Evolutionary conservation across 139 green algal genomes (phyloP).

Genomic region (Astrephomene gubernaculifera): DNA sequence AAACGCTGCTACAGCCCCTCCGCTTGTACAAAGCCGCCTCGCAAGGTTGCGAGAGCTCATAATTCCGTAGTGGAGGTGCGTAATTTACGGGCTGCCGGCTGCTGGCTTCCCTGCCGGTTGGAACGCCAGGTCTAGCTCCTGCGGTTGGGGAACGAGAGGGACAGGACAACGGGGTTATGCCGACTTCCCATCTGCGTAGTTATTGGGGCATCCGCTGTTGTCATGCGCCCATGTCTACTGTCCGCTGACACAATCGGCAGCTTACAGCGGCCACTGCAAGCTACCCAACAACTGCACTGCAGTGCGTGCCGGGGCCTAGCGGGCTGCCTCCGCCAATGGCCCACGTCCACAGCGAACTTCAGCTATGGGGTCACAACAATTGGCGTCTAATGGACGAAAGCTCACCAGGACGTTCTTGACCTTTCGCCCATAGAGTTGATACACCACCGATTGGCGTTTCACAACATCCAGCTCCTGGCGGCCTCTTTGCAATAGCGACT

Average conservation of each 20-base stretch:
- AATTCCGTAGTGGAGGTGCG: background rate
- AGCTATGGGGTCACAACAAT: background rate
- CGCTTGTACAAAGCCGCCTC: background rate
- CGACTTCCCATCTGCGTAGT: background rate
- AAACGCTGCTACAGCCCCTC: background rate
- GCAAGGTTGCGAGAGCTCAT: background rate
- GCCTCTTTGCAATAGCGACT: conserved; percentile 43
- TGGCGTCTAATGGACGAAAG: background rate
- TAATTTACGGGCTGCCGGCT: background rate
- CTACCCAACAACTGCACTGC: background rate
- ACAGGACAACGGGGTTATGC: background rate
- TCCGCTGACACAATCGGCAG: background rate
- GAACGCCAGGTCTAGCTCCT: conserved; percentile 28
- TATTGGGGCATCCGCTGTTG: background rate
- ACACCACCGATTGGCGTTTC: conserved; percentile 75
- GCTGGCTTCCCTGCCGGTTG: background rate
- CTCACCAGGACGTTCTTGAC: conserved; percentile 80
- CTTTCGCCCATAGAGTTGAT: conserved; percentile 73
- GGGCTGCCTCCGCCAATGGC: too few species aligned
- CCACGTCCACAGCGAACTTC: too few species aligned
- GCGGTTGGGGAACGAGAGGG: background rate
- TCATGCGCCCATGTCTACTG: background rate
- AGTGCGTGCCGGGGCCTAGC: background rate
- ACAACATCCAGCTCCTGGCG: conserved; percentile 71
- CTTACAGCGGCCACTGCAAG: background rate